Evolutionary conservation across 129 eudicot species (phyloP).

Genomic region (Helianthus tuberosus): DNA sequence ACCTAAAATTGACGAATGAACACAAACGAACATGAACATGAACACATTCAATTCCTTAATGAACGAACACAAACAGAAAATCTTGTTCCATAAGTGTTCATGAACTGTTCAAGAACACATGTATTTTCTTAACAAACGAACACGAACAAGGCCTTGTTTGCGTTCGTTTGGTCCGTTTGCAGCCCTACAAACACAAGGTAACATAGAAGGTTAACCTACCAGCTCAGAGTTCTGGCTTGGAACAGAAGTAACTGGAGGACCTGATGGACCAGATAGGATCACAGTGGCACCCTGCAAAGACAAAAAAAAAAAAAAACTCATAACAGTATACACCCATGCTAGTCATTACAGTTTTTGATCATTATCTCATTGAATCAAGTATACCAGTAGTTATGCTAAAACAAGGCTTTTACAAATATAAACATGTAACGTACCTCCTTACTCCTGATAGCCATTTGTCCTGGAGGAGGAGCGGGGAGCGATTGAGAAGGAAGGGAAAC

Average conservation of each 20-base stretch:
- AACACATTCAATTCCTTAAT: too few relatives aligned
- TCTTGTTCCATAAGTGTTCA: too few relatives aligned
- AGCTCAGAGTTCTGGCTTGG: conserved; percentile 91
- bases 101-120: too few relatives aligned
- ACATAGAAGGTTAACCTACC: conserved; percentile 48
- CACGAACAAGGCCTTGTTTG: too few relatives aligned
- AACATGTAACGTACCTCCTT: conserved; percentile 67
- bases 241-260: conserved; percentile 86
- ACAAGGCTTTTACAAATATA: conserved; percentile 9
- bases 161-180: too few relatives aligned
- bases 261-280: conserved; percentile 92
- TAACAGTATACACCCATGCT: conserved; percentile 4
- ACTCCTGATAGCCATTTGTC: conserved; percentile 98
- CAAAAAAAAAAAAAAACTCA: conserved; percentile 20
- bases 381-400: neutral
- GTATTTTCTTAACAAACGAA: too few relatives aligned
- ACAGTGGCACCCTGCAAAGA: conserved; percentile 87
- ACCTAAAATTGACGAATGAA: too few relatives aligned
- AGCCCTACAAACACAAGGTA: conserved; percentile 4
- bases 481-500: conserved; percentile 99
- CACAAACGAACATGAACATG: too few relatives aligned
- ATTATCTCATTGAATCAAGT: neutral
- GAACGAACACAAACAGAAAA: too few relatives aligned
- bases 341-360: neutral
- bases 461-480: conserved; percentile 99